Evolutionary conservation across 2,329 filamentous ascomycete species (phyloP).

Genomic region (Claviceps humidiphila): DNA sequence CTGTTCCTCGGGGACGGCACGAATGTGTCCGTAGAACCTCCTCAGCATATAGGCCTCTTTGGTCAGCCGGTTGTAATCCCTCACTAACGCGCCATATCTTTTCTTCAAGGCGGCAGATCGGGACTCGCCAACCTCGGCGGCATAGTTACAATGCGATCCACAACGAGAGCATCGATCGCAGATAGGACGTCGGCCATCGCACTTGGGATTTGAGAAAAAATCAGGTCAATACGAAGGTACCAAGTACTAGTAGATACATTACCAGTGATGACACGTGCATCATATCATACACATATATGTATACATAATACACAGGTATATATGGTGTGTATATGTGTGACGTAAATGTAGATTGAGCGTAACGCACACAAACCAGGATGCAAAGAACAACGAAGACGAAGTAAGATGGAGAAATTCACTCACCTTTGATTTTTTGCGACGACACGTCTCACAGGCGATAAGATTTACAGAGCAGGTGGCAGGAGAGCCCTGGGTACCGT

Average conservation of each 20-base stretch:
- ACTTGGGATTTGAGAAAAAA: not conserved
- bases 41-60: slow-evolving; percentile 1
- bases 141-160: slow-evolving; percentile 3
- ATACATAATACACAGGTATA: too few species aligned
- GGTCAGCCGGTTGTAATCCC: not conserved
- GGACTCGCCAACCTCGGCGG: slow-evolving; percentile 5
- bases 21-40: slow-evolving; percentile 2
- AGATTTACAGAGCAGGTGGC: slow-evolving; percentile 1
- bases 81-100: slow-evolving; percentile 1
- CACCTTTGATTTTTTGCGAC: slow-evolving; percentile 2
- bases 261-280: too few species aligned
- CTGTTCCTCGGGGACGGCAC: slow-evolving; percentile 2
- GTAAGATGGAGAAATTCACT: not conserved
- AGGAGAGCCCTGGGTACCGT: not conserved
- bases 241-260: not conserved
- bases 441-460: slow-evolving; percentile 3
- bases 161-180: slow-evolving; percentile 4
- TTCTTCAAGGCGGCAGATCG: slow-evolving; percentile 4
- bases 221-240: not conserved
- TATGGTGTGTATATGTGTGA: too few species aligned
- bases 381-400: not conserved
- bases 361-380: too few species aligned
- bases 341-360: too few species aligned
- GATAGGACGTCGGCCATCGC: slow-evolving; percentile 3
- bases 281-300: too few species aligned